These are phyloP conservation scores for Phytopythium mirpurense DNA, from an alignment of 352 stramenopile genomes.

Conservation along the genomic window DNA sequence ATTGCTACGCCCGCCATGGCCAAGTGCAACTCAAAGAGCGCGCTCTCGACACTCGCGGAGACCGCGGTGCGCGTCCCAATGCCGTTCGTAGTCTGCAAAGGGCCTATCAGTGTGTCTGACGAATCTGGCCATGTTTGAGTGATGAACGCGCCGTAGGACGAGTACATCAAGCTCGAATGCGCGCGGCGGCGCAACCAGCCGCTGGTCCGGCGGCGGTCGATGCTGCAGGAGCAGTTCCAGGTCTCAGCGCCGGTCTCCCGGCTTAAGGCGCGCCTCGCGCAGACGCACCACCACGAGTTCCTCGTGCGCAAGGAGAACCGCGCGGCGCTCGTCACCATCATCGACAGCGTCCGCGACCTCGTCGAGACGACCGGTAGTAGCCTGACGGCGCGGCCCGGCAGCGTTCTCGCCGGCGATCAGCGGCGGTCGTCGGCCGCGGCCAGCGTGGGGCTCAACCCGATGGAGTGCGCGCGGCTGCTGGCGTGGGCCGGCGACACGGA, in stretches of 20 bases:
- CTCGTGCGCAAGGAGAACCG: conserved; percentile 49
- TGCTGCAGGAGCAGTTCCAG: conserved; percentile 42
- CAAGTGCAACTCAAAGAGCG: conserved; percentile 5
- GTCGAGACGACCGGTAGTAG: conserved; percentile 12
- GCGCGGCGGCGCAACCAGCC: conserved; percentile 40
- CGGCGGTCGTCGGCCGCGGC: conserved; percentile 3
- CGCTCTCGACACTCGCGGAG: conserved; percentile 36
- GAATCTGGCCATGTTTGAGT: background rate
- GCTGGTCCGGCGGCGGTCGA: conserved; percentile 31
- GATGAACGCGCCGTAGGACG: conserved; percentile 36
- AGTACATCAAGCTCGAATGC: conserved; percentile 55
- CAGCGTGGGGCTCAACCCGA: conserved; percentile 24
- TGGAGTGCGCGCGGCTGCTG: conserved; percentile 45
- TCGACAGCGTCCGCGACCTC: conserved; percentile 35
- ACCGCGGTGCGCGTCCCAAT: conserved; percentile 7
- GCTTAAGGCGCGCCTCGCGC: conserved; percentile 40
- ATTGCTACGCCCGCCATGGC: background rate
- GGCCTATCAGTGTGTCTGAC: too few relatives aligned
- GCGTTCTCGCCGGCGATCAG: background rate
- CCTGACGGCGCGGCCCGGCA: background rate
- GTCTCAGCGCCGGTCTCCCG: conserved; percentile 27
- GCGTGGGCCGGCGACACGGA: conserved; percentile 34
- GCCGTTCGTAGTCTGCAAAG: too few relatives aligned
- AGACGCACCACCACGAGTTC: conserved; percentile 44
- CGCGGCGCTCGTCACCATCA: conserved; percentile 29